These are phyloP conservation scores for Sicyos baderoa DNA, from an alignment of 306 rosid species.

Conservation along the genomic window DNA sequence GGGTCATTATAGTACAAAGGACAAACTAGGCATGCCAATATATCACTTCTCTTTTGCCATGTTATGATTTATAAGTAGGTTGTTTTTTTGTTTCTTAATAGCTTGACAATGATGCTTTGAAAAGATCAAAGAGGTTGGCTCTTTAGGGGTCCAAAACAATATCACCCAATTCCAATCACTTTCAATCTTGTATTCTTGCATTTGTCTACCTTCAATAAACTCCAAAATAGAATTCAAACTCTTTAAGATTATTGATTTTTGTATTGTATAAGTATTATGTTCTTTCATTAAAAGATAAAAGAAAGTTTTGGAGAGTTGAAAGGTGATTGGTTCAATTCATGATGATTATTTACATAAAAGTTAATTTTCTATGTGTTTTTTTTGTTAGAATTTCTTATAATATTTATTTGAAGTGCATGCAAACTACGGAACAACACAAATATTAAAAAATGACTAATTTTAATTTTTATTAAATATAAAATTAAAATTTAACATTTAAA, in stretches of 20 bases:
- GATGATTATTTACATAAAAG: too few relatives aligned
- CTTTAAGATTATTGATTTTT: not conserved
- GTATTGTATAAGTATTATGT: not conserved
- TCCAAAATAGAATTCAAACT: conserved; percentile 10
- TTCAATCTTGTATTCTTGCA: not conserved
- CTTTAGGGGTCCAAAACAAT: not conserved
- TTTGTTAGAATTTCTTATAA: too few relatives aligned
- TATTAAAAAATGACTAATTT: too few relatives aligned
- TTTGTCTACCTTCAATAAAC: not conserved
- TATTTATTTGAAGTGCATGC: too few relatives aligned
- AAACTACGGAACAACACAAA: too few relatives aligned
- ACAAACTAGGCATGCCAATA: conserved; percentile 1
- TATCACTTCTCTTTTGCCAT: not conserved
- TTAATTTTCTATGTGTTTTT: too few relatives aligned
- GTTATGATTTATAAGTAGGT: conserved; percentile 12
- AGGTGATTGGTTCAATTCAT: too few relatives aligned
- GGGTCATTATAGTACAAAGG: not conserved
- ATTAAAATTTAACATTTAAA: too few relatives aligned
- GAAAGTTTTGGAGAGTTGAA: too few relatives aligned
- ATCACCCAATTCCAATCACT: conserved; percentile 1
- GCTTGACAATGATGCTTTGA: conserved; percentile 16
- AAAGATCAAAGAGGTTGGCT: conserved; percentile 6
- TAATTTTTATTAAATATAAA: too few relatives aligned
- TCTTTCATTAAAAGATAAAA: not conserved
- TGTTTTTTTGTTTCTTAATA: conserved; percentile 9